Evolutionary conservation across 2,329 filamentous ascomycete species (phyloP), one percentile per base, ranked within the genome.

Genomic region (Arthrobotrys conoides): DNA sequence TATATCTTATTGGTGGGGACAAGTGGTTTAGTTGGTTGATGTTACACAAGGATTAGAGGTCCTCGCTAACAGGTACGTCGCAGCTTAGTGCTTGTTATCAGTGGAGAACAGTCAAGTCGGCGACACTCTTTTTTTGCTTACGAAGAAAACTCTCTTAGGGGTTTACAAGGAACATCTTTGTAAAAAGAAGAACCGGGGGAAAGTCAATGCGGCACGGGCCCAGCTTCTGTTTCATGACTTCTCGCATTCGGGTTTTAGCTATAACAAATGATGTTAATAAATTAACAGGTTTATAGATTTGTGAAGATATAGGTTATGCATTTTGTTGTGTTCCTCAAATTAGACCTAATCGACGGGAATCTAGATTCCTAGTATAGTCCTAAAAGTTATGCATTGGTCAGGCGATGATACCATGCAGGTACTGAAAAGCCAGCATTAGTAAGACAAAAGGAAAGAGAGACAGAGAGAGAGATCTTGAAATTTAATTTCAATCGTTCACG

Each of bases 1-100:
- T 38, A 38, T 38, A n/a, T n/a, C 36, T 30, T 30, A 30, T 30
- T 30, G 27, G 27, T 4, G 8, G 3, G 27, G n/a, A n/a, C 27
- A 30, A 8, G 8, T 30, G 27, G 27, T 36, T 3, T 30, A 30
- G 27, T 30, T 30, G 4, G 16, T 24, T 27, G 12, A 33, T 44
- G 68, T 71, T 71, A 71, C 68, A 71, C 68, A 64, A 48, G 57
- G 38, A 63, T 63, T 22, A 51, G 3, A 3, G 27, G 3, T 30
- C 27, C 27, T 30, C 27, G 27, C 27, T 30, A n/a, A n/a, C n/a
- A n/a, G n/a, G n/a, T n/a, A n/a, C n/a, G n/a, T n/a, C n/a, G n/a
- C n/a, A n/a, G n/a, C n/a, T n/a, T n/a, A 22, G 46, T 36, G 4
- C 20, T 36, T 10, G 33, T 48, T 41, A 18, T 44, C 16, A 16